Evolutionary conservation across 805 yeast genomes (phyloP).

Genomic region (Tetrapisispora iriomotensis): DNA sequence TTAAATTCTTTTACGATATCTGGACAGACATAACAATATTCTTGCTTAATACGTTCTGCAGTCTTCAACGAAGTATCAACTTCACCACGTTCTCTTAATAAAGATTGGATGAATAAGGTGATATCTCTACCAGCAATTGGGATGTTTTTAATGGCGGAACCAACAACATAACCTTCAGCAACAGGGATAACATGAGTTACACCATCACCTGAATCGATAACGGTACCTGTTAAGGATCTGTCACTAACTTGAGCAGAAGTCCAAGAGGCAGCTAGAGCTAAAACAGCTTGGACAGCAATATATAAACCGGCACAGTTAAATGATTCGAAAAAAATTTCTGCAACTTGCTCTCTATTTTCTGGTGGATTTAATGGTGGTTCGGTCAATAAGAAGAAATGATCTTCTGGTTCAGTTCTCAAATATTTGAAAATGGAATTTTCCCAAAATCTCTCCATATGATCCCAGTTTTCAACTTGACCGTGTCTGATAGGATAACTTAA

Average conservation of each 20-base stretch:
- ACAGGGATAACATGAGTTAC: constrained; percentile 99
- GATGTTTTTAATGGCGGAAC: constrained; percentile 91
- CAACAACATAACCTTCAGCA: constrained; percentile 98
- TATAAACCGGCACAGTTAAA: constrained; percentile 98
- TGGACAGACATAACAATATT: constrained; percentile 94
- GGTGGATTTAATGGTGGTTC: constrained; percentile 99
- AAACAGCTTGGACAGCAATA: constrained; percentile 97
- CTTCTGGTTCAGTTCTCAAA: constrained; percentile 96
- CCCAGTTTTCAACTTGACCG: constrained; percentile 99
- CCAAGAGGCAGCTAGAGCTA: constrained; percentile 98
- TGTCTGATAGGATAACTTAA: constrained; percentile 89
- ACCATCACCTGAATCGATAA: constrained; percentile 97
- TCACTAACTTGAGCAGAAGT: constrained; percentile 92
- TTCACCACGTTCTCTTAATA: constrained; percentile 95
- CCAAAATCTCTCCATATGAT: constrained; percentile 99
- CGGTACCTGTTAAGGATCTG: constrained; percentile 95
- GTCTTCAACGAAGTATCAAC: constrained; percentile 86
- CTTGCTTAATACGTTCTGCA: constrained; percentile 94
- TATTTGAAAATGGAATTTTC: constrained; percentile 94
- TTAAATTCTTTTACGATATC: constrained; percentile 94
- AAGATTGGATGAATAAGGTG: constrained; percentile 83
- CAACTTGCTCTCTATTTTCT: constrained; percentile 96
- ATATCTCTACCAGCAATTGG: constrained; percentile 99
- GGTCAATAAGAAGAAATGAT: constrained; percentile 87
- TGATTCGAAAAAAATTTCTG: constrained; percentile 97